Conservation (phyloP, 140 eudicot genomes). For the Oenanthe javanica region DNA sequence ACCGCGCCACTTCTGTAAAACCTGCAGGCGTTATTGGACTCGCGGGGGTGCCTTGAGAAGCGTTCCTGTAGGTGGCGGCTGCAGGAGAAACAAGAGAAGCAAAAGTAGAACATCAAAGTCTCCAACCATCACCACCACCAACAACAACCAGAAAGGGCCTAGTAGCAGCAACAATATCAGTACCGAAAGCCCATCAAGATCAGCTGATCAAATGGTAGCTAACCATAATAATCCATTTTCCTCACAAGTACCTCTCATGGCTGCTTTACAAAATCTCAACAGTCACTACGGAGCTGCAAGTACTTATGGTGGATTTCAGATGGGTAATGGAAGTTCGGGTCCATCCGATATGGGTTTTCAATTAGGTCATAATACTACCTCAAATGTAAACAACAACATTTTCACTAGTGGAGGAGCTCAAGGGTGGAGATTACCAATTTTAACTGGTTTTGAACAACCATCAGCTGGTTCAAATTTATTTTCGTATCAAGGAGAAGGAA, state of each 20-base stretch:
- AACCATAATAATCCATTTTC: conserved; percentile 20
- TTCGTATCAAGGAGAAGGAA: conserved; percentile 30
- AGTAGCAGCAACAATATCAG: conserved; percentile 27
- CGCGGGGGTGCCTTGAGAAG: conserved; percentile 65
- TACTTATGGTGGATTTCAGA: conserved; percentile 37
- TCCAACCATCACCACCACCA: conserved; percentile 3
- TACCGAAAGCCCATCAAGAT: conserved; percentile 45
- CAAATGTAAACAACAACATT: conserved; percentile 21
- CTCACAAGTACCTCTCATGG: conserved; percentile 49
- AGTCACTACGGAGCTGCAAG: conserved; percentile 33
- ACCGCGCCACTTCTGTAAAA: conserved; percentile 74
- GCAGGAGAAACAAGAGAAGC: conserved; percentile 60
- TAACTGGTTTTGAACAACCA: conserved; percentile 40
- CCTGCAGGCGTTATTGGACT: conserved; percentile 72
- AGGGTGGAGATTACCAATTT: conserved; percentile 52
- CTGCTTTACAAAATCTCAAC: conserved; percentile 35
- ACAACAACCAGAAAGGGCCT: conserved; percentile 18
- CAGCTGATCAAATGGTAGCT: conserved; percentile 31
- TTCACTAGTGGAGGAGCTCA: conserved; percentile 34
- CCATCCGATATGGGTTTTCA: conserved; percentile 36
- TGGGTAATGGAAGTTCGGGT: conserved; percentile 8
- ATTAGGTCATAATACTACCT: conserved; percentile 24
- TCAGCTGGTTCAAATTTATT: conserved; percentile 20
- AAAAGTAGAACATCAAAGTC: conserved; percentile 49
- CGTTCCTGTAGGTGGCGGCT: conserved; percentile 75